Evolutionary conservation across 1,139 yeast species (phyloP).

Genomic region (Yarrowia galli): DNA sequence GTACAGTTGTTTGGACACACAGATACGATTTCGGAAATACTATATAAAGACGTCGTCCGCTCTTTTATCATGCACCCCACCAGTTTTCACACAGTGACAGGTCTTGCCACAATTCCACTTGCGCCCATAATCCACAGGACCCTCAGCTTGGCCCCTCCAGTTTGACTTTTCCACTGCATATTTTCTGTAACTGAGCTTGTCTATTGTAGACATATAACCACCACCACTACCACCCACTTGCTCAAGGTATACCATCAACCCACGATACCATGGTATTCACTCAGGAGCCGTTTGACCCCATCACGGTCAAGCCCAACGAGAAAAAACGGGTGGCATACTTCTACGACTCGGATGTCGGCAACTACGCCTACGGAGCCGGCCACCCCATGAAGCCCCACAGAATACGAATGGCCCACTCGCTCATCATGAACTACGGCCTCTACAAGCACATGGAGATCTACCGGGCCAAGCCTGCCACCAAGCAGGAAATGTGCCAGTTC

Average conservation of each 20-base stretch:
- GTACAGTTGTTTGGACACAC: neutral
- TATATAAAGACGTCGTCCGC: neutral
- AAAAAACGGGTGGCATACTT: slow-evolving; percentile 71
- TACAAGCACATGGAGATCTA: slow-evolving; percentile 97
- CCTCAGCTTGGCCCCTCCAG: neutral
- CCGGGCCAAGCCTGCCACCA: slow-evolving; percentile 96
- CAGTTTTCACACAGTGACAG: neutral
- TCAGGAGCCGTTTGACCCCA: slow-evolving; percentile 62
- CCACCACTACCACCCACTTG: slow-evolving; percentile 5
- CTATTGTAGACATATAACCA: neutral
- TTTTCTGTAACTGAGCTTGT: slow-evolving; percentile 27
- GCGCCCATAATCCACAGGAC: slow-evolving; percentile 4
- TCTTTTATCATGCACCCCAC: neutral
- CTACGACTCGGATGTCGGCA: slow-evolving; percentile 88
- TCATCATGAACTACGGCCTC: slow-evolving; percentile 95
- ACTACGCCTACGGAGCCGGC: slow-evolving; percentile 97
- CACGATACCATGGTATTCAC: slow-evolving; percentile 43
- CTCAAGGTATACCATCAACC: neutral
- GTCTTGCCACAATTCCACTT: neutral
- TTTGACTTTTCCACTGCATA: slow-evolving; percentile 20
- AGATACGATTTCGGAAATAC: too few species aligned
- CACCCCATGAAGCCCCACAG: slow-evolving; percentile 99
- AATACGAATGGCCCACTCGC: slow-evolving; percentile 97
- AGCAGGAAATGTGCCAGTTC: slow-evolving; percentile 98
- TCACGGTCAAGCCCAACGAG: slow-evolving; percentile 62